Percentiles rank a stretch among this genome's conserved stretches.
Conservation (phyloP, 768 basidiomycete genomes). For the Mycena vulgaris region DNA sequence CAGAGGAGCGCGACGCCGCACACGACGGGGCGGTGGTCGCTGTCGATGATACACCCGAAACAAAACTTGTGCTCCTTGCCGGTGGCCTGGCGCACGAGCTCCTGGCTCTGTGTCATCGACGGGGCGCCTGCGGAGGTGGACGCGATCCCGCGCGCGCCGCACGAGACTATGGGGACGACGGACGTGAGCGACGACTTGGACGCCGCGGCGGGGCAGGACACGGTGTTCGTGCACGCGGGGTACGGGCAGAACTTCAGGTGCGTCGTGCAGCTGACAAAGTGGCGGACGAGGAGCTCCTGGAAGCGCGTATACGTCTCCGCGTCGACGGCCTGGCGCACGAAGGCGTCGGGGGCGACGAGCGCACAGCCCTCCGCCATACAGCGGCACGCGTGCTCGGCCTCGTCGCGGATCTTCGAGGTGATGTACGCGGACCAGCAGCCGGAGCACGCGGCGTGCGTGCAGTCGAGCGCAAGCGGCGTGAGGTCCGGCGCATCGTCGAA, state of each 20-base stretch:
- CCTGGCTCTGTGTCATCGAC: constrained; percentile 51
- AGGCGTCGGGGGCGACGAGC: constrained; percentile 74
- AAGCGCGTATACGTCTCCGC: constrained; percentile 75
- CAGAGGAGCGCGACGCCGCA: constrained; percentile 93
- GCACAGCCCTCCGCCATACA: constrained; percentile 89
- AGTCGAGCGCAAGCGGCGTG: constrained; percentile 79
- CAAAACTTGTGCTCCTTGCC: constrained; percentile 86
- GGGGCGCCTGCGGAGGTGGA: constrained; percentile 45
- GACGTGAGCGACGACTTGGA: constrained; percentile 80
- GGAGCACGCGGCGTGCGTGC: constrained; percentile 88
- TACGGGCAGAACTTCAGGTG: constrained; percentile 96
- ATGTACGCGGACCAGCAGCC: constrained; percentile 90
- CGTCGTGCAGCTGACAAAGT: constrained; percentile 89
- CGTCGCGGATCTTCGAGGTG: constrained; percentile 84
- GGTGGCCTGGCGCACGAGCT: constrained; percentile 43
- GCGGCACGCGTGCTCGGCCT: constrained; percentile 79
- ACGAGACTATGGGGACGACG: constrained; percentile 91
- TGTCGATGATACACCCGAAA: constrained; percentile 93
- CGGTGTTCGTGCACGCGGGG: constrained; percentile 94
- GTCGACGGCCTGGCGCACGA: constrained; percentile 72
- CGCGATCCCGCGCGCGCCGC: constrained; percentile 74
- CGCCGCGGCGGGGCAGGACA: constrained; percentile 89
- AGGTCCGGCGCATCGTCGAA: constrained; percentile 80
- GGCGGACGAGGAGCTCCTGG: constrained; percentile 88
- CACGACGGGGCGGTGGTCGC: constrained; percentile 93